Conservation (phyloP, 177 flowering plant genomes). For the Vitis hybrid region DNA sequence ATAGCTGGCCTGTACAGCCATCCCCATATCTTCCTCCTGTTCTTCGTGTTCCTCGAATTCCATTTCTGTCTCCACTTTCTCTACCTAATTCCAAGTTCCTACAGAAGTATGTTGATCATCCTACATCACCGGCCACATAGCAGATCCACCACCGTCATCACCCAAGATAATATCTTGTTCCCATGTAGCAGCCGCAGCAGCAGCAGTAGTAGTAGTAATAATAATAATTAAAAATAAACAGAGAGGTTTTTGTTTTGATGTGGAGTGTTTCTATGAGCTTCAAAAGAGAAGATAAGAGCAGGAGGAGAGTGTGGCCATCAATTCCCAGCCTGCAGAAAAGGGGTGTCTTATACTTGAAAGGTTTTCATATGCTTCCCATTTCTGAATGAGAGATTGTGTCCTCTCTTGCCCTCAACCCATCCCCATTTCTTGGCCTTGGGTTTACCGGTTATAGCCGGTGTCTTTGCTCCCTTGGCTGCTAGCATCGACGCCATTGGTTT, state of each 20-base stretch:
- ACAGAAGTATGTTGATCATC: neutral
- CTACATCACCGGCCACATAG: neutral
- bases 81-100: neutral
- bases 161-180: no score
- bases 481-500: constrained; percentile 8
- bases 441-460: neutral
- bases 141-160: neutral
- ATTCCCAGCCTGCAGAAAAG: constrained; percentile 37
- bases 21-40: constrained; percentile 43
- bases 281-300: constrained; percentile 34
- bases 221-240: neutral
- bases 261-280: neutral
- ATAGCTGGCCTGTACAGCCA: constrained; percentile 20
- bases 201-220: neutral
- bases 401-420: neutral
- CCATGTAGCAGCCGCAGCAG: neutral
- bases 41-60: constrained; percentile 52
- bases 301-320: constrained; percentile 53
- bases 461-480: constrained; percentile 4
- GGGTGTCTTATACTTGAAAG: constrained; percentile 21
- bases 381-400: constrained; percentile 8
- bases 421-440: neutral
- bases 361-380: constrained; percentile 25
- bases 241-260: neutral
- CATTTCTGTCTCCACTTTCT: constrained; percentile 18